Evolutionary conservation across 2,329 filamentous ascomycete genomes (phyloP).

Genomic region (Aspergillus tanneri): DNA sequence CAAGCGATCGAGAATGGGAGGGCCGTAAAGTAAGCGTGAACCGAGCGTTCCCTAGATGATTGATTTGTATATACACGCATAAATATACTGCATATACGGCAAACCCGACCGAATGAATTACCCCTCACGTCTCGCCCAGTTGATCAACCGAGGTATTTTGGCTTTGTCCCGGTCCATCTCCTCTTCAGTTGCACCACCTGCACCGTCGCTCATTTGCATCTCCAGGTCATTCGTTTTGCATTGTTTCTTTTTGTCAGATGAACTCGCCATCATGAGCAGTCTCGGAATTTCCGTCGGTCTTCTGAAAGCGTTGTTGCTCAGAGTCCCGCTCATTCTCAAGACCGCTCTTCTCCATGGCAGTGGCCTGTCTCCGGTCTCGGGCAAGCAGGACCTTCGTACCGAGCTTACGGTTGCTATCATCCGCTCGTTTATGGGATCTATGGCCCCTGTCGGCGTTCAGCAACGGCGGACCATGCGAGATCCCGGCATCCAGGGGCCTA

Average conservation of each 20-base stretch:
- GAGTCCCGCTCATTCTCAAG: conserved; percentile 45
- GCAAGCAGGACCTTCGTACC: conserved; percentile 76
- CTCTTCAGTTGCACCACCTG: too few relatives aligned
- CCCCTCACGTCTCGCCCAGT: too few relatives aligned
- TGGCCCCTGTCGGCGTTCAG: conserved; percentile 56
- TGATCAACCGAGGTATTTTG: too few relatives aligned
- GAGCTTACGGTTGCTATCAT: conserved; percentile 70
- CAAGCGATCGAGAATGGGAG: too few relatives aligned
- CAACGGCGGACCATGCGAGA: conserved; percentile 66
- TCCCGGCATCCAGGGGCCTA: conserved; percentile 69
- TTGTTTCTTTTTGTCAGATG: neutral
- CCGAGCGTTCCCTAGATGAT: too few relatives aligned
- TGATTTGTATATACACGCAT: too few relatives aligned
- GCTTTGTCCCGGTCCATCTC: too few relatives aligned
- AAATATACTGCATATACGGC: too few relatives aligned
- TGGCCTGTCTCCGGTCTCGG: conserved; percentile 65
- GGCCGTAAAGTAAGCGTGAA: too few relatives aligned
- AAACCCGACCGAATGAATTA: too few relatives aligned
- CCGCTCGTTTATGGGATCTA: conserved; percentile 60
- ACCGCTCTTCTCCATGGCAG: conserved; percentile 51
- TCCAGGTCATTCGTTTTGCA: too few relatives aligned
- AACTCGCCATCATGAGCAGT: conserved; percentile 25
- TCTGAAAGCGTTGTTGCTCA: conserved; percentile 39
- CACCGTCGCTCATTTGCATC: too few relatives aligned
- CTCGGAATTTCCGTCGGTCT: conserved; percentile 26